Evolutionary conservation across 1,139 yeast species (phyloP).

Genomic region (Taphrina flavorubra): DNA sequence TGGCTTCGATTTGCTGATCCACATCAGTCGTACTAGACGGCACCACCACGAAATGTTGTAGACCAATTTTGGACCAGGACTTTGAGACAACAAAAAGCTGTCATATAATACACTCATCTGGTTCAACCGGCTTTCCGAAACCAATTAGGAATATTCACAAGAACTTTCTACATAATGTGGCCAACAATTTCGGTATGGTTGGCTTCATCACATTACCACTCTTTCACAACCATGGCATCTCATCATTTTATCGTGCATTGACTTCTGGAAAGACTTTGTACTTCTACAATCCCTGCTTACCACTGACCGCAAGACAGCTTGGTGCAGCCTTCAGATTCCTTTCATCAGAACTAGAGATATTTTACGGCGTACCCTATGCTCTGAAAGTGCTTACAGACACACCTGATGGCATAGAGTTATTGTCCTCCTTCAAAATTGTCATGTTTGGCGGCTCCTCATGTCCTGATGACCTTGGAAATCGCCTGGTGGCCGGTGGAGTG

Average conservation of each 20-base stretch:
- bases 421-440: conserved; percentile 3
- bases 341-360: neutral
- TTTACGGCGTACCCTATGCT: conserved; percentile 9
- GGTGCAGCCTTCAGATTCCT: conserved; percentile 3
- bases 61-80: conserved; percentile 5
- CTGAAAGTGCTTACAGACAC: conserved; percentile 5
- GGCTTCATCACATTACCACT: conserved; percentile 13
- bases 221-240: conserved; percentile 15
- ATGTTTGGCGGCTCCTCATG: conserved; percentile 14
- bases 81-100: conserved; percentile 3
- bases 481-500: conserved; percentile 1
- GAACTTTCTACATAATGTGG: conserved; percentile 10
- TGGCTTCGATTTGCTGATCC: neutral
- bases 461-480: conserved; percentile 10
- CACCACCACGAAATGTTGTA: neutral
- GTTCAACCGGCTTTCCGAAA: conserved; percentile 11
- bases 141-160: conserved; percentile 6
- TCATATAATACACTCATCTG: conserved; percentile 12
- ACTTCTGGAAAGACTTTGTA: conserved; percentile 8
- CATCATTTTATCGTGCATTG: conserved; percentile 7
- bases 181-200: conserved; percentile 2
- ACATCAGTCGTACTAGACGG: neutral
- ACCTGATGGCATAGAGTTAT: neutral
- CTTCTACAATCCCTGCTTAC: conserved; percentile 15
- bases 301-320: conserved; percentile 4